Percentiles rank a stretch among this genome's conserved stretches.
Conservation (phyloP, 2,329 filamentous ascomycete genomes). For the Corynespora cassiicola region DNA sequence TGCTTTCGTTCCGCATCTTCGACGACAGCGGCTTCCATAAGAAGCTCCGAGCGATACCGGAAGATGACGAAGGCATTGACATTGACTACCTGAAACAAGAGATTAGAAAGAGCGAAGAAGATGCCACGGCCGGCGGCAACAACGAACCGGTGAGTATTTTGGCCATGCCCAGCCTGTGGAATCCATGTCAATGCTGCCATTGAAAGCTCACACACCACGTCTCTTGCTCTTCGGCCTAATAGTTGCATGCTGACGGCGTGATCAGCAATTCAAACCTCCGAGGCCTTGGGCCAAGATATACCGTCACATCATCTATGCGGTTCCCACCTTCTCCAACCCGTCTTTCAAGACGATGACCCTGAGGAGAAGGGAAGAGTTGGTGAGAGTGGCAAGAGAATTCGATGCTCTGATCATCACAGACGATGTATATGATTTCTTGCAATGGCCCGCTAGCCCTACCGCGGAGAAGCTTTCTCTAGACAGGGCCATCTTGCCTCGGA, state of each 20-base stretch:
- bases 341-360: conserved; percentile 83
- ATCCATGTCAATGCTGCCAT: no score
- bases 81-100: conserved; percentile 64
- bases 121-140: conserved; percentile 45
- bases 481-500: conserved; percentile 66
- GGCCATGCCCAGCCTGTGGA: background rate
- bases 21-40: conserved; percentile 75
- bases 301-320: conserved; percentile 84
- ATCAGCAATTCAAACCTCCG: conserved; percentile 62
- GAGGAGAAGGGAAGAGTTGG: conserved; percentile 68
- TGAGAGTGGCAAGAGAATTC: conserved; percentile 77
- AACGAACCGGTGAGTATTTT: conserved; percentile 51
- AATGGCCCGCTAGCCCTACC: conserved; percentile 66
- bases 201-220: background rate
- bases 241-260: conserved; percentile 18
- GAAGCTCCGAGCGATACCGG: conserved; percentile 72
- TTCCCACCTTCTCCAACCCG: conserved; percentile 89
- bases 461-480: conserved; percentile 33
- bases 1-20: conserved; percentile 85
- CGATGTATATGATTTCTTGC: conserved; percentile 93
- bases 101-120: conserved; percentile 58
- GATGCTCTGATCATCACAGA: conserved; percentile 86
- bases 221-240: no score
- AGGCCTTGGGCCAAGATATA: conserved; percentile 77
- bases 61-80: conserved; percentile 80